Evolutionary conservation across 495 filamentous ascomycete species (phyloP).

Genomic region (Penicillium manginii): DNA sequence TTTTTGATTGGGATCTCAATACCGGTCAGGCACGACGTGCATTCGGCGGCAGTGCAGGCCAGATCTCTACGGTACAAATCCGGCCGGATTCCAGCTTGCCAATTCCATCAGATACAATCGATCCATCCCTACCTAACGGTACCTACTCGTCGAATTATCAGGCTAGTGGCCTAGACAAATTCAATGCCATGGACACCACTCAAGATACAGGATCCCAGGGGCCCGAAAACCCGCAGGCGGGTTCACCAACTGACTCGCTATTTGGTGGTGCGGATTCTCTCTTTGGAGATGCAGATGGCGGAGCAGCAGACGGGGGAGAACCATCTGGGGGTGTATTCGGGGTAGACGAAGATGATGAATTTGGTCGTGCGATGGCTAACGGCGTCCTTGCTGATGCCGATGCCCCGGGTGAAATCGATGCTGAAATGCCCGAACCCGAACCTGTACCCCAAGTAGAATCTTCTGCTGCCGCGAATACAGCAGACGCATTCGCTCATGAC

Average conservation of each 20-base stretch:
- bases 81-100: slow-evolving; percentile 76
- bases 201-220: slow-evolving; percentile 43
- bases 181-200: slow-evolving; percentile 51
- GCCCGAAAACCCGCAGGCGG: slow-evolving; percentile 48
- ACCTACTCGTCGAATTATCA: slow-evolving; percentile 67
- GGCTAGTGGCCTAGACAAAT: slow-evolving; percentile 44
- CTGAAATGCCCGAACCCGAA: slow-evolving; percentile 28
- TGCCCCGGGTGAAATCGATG: slow-evolving; percentile 39
- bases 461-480: slow-evolving; percentile 7
- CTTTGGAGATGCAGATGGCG: slow-evolving; percentile 69
- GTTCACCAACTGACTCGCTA: slow-evolving; percentile 72
- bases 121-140: slow-evolving; percentile 59
- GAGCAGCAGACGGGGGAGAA: slow-evolving; percentile 58
- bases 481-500: slow-evolving; percentile 14
- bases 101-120: slow-evolving; percentile 71
- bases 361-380: slow-evolving; percentile 77
- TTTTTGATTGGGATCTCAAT: slow-evolving; percentile 95
- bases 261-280: slow-evolving; percentile 73
- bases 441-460: slow-evolving; percentile 16
- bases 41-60: slow-evolving; percentile 76
- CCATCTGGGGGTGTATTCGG: slow-evolving; percentile 63
- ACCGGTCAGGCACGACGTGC: slow-evolving; percentile 75
- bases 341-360: slow-evolving; percentile 85
- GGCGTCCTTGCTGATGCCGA: slow-evolving; percentile 45
- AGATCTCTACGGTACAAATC: slow-evolving; percentile 86